phyloP scores from a whole-genome alignment of 2,329 filamentous ascomycete genomes.

The Pseudogymnoascus sp. region DNA sequence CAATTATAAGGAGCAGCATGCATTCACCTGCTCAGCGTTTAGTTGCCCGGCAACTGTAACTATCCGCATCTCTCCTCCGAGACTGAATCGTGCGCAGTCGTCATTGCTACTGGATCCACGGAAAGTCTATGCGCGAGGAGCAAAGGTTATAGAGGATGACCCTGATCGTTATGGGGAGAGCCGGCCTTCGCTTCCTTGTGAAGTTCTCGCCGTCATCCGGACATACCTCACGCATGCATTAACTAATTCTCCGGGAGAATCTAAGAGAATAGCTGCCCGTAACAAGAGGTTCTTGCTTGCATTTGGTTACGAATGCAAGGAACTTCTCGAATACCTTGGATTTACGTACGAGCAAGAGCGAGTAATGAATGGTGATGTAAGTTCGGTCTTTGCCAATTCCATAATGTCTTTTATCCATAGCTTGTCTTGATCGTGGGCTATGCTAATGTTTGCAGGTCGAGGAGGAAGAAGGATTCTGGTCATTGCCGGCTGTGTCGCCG shows the following conservation, averaged over 20 bases:
- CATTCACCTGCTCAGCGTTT: conserved; percentile 51
- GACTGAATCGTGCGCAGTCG: conserved; percentile 40
- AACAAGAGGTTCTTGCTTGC: conserved; percentile 58
- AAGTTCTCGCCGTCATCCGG: conserved; percentile 47
- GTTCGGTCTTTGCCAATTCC: conserved; percentile 17
- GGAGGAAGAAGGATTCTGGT: conserved; percentile 27
- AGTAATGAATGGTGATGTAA: conserved; percentile 29
- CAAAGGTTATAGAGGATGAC: conserved; percentile 37
- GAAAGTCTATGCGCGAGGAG: conserved; percentile 43
- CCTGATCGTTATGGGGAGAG: conserved; percentile 45
- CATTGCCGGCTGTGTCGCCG: conserved; percentile 19
- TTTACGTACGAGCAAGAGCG: conserved; percentile 38
- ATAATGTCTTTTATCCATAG: not conserved
- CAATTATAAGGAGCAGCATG: conserved; percentile 32
- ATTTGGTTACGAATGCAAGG: conserved; percentile 53
- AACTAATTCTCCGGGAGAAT: conserved; percentile 39
- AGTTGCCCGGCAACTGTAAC: conserved; percentile 45
- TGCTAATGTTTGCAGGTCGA: conserved; percentile 15
- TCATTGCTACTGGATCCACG: conserved; percentile 45
- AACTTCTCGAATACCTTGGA: conserved; percentile 48
- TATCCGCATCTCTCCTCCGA: conserved; percentile 44
- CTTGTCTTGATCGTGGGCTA: not conserved
- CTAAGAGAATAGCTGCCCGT: conserved; percentile 45
- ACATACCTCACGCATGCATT: conserved; percentile 51
- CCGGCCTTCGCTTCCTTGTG: conserved; percentile 41